Percentiles rank a stretch among this genome's conserved stretches.
These are phyloP conservation scores for Hibiscus syriacus DNA, from an alignment of 345 rosid species.

Conservation along the genomic window DNA sequence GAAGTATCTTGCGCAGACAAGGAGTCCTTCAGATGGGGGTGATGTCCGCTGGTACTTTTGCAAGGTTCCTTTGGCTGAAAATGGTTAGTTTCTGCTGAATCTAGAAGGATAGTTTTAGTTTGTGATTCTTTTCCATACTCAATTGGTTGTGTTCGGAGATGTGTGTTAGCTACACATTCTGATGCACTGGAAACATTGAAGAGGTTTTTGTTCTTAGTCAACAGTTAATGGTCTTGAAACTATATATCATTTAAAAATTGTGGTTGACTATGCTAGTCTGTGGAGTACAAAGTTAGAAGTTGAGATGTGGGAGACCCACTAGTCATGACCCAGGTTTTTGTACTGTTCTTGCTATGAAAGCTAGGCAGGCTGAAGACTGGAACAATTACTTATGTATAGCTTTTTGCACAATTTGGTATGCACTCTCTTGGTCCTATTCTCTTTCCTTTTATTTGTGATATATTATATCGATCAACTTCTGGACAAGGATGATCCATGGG, in stretches of 20 bases:
- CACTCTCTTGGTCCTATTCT: not conserved
- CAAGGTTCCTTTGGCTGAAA: conserved; percentile 64
- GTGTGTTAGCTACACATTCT: not conserved
- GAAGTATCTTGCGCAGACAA: conserved; percentile 79
- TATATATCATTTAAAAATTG: not conserved
- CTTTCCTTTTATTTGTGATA: not conserved
- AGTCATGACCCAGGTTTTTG: not conserved
- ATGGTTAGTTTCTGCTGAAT: conserved; percentile 40
- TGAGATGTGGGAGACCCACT: not conserved
- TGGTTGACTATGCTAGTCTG: not conserved
- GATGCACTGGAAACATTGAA: not conserved
- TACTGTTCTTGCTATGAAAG: not conserved
- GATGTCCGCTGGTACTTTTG: conserved; percentile 95
- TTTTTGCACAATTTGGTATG: not conserved
- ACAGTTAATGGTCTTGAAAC: not conserved
- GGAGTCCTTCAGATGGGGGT: conserved; percentile 81
- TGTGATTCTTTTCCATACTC: not conserved
- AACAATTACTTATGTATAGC: not conserved
- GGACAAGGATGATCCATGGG: not conserved
- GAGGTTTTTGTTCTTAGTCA: not conserved
- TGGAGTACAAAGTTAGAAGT: not conserved
- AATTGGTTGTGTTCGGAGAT: not conserved
- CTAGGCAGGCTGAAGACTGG: not conserved
- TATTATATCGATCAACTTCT: not conserved
- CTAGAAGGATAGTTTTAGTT: not conserved